A percentile compares a stretch with the other conserved stretches of the same genome.
phyloP scores from a whole-genome alignment of 257 asterid genomes.

The Penstemon eatonii region DNA sequence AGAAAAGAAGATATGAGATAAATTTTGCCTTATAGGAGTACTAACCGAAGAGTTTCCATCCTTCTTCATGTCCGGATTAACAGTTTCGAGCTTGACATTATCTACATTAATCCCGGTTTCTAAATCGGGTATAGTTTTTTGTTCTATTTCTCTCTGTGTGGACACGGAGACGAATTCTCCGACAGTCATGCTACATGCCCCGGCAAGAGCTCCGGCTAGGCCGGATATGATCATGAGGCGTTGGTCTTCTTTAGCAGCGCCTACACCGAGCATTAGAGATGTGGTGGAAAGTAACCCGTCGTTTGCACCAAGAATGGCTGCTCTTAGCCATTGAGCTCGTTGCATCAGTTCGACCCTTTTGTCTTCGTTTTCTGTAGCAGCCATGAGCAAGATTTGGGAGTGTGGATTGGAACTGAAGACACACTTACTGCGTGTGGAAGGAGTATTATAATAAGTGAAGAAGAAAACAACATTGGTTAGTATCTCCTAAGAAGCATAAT shows the following conservation, averaged over 20 bases:
- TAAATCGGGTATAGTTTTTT: neutral
- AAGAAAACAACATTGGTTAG: neutral
- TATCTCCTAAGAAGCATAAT: neutral
- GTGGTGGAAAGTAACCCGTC: slow-evolving; percentile 65
- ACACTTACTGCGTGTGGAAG: slow-evolving; percentile 29
- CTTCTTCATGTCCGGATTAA: neutral
- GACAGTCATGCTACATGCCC: slow-evolving; percentile 73
- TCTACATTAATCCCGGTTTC: neutral
- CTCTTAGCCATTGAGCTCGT: slow-evolving; percentile 68
- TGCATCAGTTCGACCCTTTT: slow-evolving; percentile 21
- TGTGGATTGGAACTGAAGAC: slow-evolving; percentile 45
- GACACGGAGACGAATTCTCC: slow-evolving; percentile 69
- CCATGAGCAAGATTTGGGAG: slow-evolving; percentile 37
- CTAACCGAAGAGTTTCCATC: neutral
- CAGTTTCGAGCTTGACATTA: neutral
- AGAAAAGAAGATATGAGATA: slow-evolving; percentile 11
- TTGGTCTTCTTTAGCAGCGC: slow-evolving; percentile 60
- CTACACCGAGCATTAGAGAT: slow-evolving; percentile 63
- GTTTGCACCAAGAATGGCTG: slow-evolving; percentile 71
- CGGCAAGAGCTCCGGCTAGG: slow-evolving; percentile 64
- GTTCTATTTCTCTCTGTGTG: slow-evolving; percentile 57
- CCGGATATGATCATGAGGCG: slow-evolving; percentile 51
- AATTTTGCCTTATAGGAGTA: neutral
- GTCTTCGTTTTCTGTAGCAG: slow-evolving; percentile 29
- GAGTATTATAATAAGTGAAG: slow-evolving; percentile 22